phyloP scores from a whole-genome alignment of 1,284 basidiomycete species.

The Austropuccinia psidii region DNA sequence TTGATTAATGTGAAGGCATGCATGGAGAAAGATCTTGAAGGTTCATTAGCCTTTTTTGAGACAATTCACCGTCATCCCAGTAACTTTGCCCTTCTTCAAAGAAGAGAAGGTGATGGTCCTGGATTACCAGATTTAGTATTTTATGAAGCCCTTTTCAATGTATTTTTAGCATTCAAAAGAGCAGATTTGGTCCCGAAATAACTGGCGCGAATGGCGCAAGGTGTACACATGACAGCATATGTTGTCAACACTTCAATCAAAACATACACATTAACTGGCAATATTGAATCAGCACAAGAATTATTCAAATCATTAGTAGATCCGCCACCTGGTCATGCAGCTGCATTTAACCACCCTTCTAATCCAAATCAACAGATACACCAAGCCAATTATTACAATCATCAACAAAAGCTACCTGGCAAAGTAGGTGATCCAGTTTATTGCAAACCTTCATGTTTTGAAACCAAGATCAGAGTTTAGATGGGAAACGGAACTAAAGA shows the following conservation, averaged over 20 bases:
- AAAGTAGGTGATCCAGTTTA: constrained; percentile 61
- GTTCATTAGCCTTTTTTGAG: constrained; percentile 70
- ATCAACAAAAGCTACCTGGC: constrained; percentile 41
- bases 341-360: constrained; percentile 47
- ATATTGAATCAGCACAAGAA: constrained; percentile 62
- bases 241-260: constrained; percentile 88
- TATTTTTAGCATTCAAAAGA: constrained; percentile 68
- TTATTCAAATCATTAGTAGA: constrained; percentile 85
- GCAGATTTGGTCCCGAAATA: constrained; percentile 70
- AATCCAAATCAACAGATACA: neutral
- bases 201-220: constrained; percentile 58
- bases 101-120: constrained; percentile 41
- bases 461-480: constrained; percentile 80
- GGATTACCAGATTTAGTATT: constrained; percentile 68
- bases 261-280: constrained; percentile 67
- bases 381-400: no score
- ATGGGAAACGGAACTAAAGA: constrained; percentile 66
- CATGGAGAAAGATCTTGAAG: constrained; percentile 66
- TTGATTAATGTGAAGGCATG: constrained; percentile 87
- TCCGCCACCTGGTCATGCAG: constrained; percentile 51
- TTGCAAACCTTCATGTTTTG: constrained; percentile 65
- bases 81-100: neutral
- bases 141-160: constrained; percentile 85
- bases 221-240: constrained; percentile 87
- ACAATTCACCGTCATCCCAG: constrained; percentile 53